Base-by-base conservation (phyloP, 2,329 filamentous ascomycete species). In the Setomelanomma holmii region DNA sequence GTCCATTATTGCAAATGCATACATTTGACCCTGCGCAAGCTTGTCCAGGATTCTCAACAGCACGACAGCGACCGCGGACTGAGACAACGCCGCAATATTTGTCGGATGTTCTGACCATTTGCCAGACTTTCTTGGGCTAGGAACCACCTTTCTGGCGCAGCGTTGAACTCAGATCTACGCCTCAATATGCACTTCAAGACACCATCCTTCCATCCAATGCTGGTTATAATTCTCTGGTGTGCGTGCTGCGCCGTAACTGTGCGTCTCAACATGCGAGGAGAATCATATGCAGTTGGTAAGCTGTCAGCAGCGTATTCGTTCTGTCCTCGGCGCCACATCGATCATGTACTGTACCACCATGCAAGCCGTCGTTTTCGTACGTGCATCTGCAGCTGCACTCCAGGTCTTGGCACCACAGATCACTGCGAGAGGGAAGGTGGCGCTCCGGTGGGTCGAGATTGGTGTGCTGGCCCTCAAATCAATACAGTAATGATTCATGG, bases 361-460 rank as follows among this genome's bases (percentile, higher is more conserved):
- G 45, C 45, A 47, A 22, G 40, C 45, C 43, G 27, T 46, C 34
- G 19, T 11, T 12, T 34, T 21, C 20, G 34, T 17, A 21, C 30
- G 22, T 45, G 30, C 36, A 47, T 47, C 10, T 41, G 36, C 36
- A 41, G 35, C 36, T 47, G 45, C 45, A 47, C 45, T 47, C 45
- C 45, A 47, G 36, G 12, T 47, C 45, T 41, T 47, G 24, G 45
- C 45, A 22, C 34, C 45, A 47, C 45, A 14, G 42, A 38, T 45
- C 30, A 35, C 20, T 19, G 42, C 27, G 34, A 22, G 19, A 12
- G 33, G n/a, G 23, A 36, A 22, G 23, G 42, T 45, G 42, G 42
- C 42, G 42, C n/a, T 30, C 34, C 34, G 20, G 33, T 38, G 42
- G 23, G 17, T 21, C 30, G 30, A 24, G 19, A 24, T 21, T n/a